phyloP scores from a whole-genome alignment of 768 basidiomycete genomes.

The Hygrophorus pudorinus region DNA sequence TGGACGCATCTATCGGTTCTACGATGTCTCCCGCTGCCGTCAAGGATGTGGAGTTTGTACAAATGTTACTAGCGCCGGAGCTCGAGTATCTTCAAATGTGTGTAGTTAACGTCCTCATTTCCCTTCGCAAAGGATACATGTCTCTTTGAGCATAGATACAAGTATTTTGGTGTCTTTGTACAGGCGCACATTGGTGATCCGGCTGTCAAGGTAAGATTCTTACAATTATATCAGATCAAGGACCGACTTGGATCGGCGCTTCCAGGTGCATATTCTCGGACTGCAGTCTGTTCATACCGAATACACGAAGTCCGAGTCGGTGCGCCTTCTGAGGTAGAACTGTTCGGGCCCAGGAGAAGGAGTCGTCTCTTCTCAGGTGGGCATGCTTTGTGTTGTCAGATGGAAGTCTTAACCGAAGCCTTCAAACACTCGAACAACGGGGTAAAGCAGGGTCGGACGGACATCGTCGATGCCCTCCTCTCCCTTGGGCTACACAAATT shows the following conservation, averaged over 20 bases:
- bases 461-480: neutral
- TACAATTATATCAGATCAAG: neutral
- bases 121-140: too few relatives aligned
- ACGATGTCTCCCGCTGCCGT: too few relatives aligned
- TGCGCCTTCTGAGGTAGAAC: neutral
- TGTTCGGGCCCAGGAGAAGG: too few relatives aligned
- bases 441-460: neutral
- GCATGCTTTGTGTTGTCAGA: neutral
- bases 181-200: too few relatives aligned
- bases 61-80: neutral
- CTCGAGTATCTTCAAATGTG: neutral
- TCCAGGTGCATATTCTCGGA: neutral
- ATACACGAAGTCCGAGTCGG: neutral
- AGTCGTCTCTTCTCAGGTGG: too few relatives aligned
- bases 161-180: too few relatives aligned
- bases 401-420: neutral
- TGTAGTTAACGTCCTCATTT: neutral
- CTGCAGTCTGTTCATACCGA: neutral
- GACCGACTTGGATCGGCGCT: neutral
- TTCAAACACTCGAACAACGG: neutral
- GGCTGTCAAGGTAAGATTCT: too few relatives aligned
- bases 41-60: too few relatives aligned
- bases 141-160: neutral
- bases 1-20: too few relatives aligned
- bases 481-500: constrained; percentile 1